These are phyloP conservation scores for Sporothrix brunneoviolacea DNA, from an alignment of 2,329 filamentous ascomycete genomes.

Conservation along the genomic window DNA sequence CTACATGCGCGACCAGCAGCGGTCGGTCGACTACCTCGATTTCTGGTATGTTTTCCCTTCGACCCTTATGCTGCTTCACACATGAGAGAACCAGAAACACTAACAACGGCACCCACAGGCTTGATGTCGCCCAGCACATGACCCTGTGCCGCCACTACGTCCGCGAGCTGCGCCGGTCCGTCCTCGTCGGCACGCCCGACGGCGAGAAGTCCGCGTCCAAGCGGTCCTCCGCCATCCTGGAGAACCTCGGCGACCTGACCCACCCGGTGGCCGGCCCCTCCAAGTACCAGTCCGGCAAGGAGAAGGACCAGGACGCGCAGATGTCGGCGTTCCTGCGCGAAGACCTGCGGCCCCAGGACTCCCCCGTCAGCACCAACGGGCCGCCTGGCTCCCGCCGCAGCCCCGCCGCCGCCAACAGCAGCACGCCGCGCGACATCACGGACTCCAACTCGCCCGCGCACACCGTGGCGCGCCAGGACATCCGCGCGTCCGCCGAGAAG, in stretches of 20 bases:
- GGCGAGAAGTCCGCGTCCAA: slow-evolving; percentile 72
- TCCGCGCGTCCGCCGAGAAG: slow-evolving; percentile 90
- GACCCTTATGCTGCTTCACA: background rate
- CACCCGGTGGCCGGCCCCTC: slow-evolving; percentile 53
- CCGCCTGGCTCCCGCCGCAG: slow-evolving; percentile 33
- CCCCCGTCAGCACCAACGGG: slow-evolving; percentile 49
- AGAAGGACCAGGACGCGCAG: slow-evolving; percentile 76
- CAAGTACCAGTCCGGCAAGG: slow-evolving; percentile 60
- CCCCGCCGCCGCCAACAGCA: slow-evolving; percentile 50
- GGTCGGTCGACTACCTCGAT: slow-evolving; percentile 94
- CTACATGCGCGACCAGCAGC: slow-evolving; percentile 97
- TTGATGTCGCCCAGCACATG: slow-evolving; percentile 99
- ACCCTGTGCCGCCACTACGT: slow-evolving; percentile 96
- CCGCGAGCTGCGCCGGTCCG: slow-evolving; percentile 84
- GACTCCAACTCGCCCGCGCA: slow-evolving; percentile 80
- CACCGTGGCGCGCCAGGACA: slow-evolving; percentile 80
- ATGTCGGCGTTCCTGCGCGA: slow-evolving; percentile 84
- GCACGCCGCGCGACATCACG: slow-evolving; percentile 53
- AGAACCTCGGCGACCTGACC: slow-evolving; percentile 62
- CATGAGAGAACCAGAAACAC: background rate
- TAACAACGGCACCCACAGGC: slow-evolving; percentile 50
- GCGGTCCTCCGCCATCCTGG: slow-evolving; percentile 74
- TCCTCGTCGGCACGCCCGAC: slow-evolving; percentile 88
- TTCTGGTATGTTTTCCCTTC: slow-evolving; percentile 67
- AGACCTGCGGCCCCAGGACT: slow-evolving; percentile 49